Conservation (phyloP, 2,329 filamentous ascomycete species). For the Phialophora macrospora region DNA sequence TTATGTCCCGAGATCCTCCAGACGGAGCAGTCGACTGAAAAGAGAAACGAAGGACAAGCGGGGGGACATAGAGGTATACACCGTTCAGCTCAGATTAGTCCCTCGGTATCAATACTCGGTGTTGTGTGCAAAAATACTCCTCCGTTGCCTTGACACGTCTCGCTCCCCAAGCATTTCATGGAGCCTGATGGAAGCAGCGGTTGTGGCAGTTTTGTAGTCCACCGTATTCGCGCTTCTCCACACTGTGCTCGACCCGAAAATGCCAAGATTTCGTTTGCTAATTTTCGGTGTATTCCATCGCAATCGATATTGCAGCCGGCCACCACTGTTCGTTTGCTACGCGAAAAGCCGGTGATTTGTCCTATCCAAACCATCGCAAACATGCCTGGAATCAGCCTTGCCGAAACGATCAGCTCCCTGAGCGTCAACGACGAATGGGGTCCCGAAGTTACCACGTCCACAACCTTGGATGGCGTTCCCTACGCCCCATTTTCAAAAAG, state of each 20-base stretch:
- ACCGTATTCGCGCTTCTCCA: background rate
- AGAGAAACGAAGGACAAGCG: no score
- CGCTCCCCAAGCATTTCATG: no score
- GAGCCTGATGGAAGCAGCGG: no score
- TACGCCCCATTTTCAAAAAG: slow-evolving; percentile 98
- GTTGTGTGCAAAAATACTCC: no score
- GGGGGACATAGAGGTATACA: no score
- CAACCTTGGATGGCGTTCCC: slow-evolving; percentile 89
- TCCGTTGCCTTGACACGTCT: no score
- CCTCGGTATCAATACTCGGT: no score
- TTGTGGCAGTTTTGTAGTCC: background rate
- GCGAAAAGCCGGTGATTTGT: background rate
- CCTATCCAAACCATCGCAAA: background rate
- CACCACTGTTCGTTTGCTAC: slow-evolving; percentile 2
- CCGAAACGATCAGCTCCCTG: slow-evolving; percentile 72
- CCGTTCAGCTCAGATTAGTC: no score
- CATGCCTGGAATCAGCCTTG: slow-evolving; percentile 62
- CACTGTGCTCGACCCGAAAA: background rate
- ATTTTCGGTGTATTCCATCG: slow-evolving; percentile 3
- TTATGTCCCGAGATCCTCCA: no score
- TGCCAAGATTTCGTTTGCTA: background rate
- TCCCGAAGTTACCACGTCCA: slow-evolving; percentile 78
- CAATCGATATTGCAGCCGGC: slow-evolving; percentile 5
- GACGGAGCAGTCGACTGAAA: no score
- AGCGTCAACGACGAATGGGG: slow-evolving; percentile 85